These are phyloP conservation scores for Lenwebbia sp. DNA, from an alignment of 345 rosid species.

Conservation along the genomic window DNA sequence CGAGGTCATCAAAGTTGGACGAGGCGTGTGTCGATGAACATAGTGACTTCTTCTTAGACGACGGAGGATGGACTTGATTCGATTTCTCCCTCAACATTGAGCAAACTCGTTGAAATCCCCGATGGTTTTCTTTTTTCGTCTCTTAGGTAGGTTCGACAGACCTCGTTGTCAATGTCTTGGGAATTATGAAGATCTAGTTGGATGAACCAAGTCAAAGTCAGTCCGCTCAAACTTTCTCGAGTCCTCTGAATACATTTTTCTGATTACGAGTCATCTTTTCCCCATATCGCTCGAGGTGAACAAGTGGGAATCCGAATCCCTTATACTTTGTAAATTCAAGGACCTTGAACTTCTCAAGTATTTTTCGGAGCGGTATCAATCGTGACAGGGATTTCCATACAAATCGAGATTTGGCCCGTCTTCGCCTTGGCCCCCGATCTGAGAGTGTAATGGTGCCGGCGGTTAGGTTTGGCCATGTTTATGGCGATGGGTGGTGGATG, in stretches of 20 bases:
- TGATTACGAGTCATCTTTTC: background rate
- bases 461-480: background rate
- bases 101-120: background rate
- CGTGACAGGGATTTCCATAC: background rate
- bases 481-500: fast-evolving
- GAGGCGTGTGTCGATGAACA: background rate
- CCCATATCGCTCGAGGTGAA: background rate
- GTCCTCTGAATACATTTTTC: background rate
- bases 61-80: too few species aligned
- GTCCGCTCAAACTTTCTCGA: background rate
- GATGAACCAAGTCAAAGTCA: background rate
- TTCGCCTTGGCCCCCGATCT: fast-evolving
- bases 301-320: background rate
- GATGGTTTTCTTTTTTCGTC: background rate
- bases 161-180: too few species aligned
- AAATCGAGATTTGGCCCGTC: background rate
- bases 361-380: fast-evolving
- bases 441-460: fast-evolving
- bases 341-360: background rate
- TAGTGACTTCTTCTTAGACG: background rate
- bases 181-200: background rate
- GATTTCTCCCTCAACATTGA: background rate
- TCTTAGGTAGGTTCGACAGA: background rate
- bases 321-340: background rate
- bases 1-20: background rate